Conservation (phyloP, 169 alveolate species). For the Cryptosporidium sp. region DNA sequence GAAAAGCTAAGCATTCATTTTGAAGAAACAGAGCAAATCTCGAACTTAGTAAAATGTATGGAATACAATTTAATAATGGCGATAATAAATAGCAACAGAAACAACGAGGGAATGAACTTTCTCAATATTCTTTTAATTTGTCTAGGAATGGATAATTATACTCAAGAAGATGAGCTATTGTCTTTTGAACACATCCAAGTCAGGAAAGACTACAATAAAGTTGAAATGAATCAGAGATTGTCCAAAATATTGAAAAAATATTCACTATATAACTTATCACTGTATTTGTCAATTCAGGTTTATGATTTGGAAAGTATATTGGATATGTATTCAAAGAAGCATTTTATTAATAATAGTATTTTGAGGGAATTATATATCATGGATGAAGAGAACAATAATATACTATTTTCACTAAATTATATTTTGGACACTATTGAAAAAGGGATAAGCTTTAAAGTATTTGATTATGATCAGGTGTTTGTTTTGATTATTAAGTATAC, state of each 20-base stretch:
- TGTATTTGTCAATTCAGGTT: slow-evolving; percentile 59
- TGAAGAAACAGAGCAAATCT: not conserved
- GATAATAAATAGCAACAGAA: slow-evolving; percentile 26
- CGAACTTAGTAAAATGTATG: not conserved
- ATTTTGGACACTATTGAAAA: slow-evolving; percentile 45
- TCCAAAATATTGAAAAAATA: slow-evolving; percentile 21
- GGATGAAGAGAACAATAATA: slow-evolving; percentile 39
- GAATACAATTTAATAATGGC: slow-evolving; percentile 41
- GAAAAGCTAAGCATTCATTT: slow-evolving; percentile 3
- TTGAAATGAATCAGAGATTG: slow-evolving; percentile 28
- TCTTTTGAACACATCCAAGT: not conserved
- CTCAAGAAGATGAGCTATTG: not conserved
- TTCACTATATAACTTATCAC: slow-evolving; percentile 35
- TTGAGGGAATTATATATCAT: slow-evolving; percentile 50
- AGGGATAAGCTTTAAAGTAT: slow-evolving; percentile 40
- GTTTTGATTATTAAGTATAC: slow-evolving; percentile 25
- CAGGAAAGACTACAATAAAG: not conserved
- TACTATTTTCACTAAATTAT: slow-evolving; percentile 31
- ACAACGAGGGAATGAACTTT: slow-evolving; percentile 44
- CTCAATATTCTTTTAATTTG: not conserved
- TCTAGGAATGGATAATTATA: not conserved
- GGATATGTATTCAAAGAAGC: slow-evolving; percentile 55
- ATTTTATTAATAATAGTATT: slow-evolving; percentile 23
- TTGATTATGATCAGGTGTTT: slow-evolving; percentile 31
- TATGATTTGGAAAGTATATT: slow-evolving; percentile 56